Evolutionary conservation across 345 rosid genomes (phyloP), one percentile per base, ranked within the genome.

Genomic region (Bretschneidera sinensis): DNA sequence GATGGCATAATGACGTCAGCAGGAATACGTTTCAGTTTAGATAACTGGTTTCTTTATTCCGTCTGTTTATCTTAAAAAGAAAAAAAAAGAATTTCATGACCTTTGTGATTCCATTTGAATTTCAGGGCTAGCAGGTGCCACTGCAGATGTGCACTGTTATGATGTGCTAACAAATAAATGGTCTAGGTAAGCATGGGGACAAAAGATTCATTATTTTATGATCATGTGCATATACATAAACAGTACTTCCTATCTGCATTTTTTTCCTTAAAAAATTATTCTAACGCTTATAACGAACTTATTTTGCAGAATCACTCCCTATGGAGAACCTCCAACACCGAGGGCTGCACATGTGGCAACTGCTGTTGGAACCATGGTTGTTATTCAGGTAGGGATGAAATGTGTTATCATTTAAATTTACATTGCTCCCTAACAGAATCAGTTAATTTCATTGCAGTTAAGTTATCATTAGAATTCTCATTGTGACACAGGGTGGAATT

Each of bases 291-390:
- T 56, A 47, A 22, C 50, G 47, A 53, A 60, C 17, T 68, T 43
- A 48, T 68, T 65, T 54, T 63, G 19, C 73, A 94, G 99, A 79
- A 76, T 94, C 51, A 76, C 86, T 57, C 97, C 97, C 18, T 78
- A 79, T 75, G 99, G 99, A 51, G 99, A 94, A 63, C 96, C 97
- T 63, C 99, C 99, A 47, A 90, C 92, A 15, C 96, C 99, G 31
- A 88, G 99, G 80, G 99, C 99, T 65, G 99, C 99, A 21, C 99
- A 94, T 81, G 97, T 94, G 58, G 99, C 99, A 34, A 86, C 95
- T 61, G 97, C 97, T 14, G 99, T 94, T 57, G 99, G 97, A 62
- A 94, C 99, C 34, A 94, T 94, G 99, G 99, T 94, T 9, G 99
- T 94, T 74, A 86, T 94, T 80, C 99, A 94, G 97, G 99, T 94